These are phyloP conservation scores for Thermoascus crustaceus DNA, from an alignment of 2,329 filamentous ascomycete genomes.

Conservation along the genomic window DNA sequence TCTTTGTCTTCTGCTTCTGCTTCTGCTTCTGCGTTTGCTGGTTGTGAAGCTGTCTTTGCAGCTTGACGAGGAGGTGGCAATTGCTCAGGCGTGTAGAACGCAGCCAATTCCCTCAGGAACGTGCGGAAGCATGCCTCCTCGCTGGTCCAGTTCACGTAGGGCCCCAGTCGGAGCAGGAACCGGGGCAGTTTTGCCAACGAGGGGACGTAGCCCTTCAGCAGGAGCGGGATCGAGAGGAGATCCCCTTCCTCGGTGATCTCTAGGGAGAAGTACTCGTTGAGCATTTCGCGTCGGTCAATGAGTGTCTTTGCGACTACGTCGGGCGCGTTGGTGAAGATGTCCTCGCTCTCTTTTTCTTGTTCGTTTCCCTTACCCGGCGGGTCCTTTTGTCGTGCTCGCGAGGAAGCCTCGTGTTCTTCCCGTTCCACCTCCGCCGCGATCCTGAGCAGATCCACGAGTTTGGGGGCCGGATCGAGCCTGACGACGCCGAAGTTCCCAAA, in stretches of 20 bases:
- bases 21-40: slow-evolving; percentile 6
- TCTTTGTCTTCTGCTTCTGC: slow-evolving; percentile 10
- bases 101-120: slow-evolving; percentile 77
- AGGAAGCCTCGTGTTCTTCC: slow-evolving; percentile 25
- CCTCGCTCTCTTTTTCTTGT: slow-evolving; percentile 43
- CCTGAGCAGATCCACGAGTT: slow-evolving; percentile 60
- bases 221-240: slow-evolving; percentile 68
- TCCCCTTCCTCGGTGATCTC: slow-evolving; percentile 72
- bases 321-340: slow-evolving; percentile 60
- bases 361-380: slow-evolving; percentile 15
- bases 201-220: slow-evolving; percentile 84
- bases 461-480: slow-evolving; percentile 66
- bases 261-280: slow-evolving; percentile 85
- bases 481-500: slow-evolving; percentile 92
- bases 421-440: slow-evolving; percentile 68
- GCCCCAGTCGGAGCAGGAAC: slow-evolving; percentile 81
- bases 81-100: slow-evolving; percentile 83
- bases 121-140: slow-evolving; percentile 80
- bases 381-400: no score
- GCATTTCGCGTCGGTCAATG: slow-evolving; percentile 71
- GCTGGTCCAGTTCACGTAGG: slow-evolving; percentile 75
- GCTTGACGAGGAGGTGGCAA: slow-evolving; percentile 46
- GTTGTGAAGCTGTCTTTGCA: background rate
- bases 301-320: slow-evolving; percentile 59
- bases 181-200: slow-evolving; percentile 76